Conservation (phyloP, 108 stramenopile species). For the Aurantiochytrium sp. region DNA sequence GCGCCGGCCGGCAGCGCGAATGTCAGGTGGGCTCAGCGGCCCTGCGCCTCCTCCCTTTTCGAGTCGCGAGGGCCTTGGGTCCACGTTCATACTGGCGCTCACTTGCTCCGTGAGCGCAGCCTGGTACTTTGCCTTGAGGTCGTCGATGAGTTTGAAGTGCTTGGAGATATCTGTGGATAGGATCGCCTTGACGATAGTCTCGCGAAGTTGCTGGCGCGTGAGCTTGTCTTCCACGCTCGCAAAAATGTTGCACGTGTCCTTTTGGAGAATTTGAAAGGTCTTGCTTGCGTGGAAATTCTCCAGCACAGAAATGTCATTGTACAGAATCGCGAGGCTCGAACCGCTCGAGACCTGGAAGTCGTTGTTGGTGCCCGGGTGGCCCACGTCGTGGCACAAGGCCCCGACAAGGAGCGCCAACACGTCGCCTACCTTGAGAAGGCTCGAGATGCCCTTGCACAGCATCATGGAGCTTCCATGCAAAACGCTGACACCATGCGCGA, state of each 20-base stretch:
- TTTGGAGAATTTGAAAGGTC: slow-evolving; percentile 43
- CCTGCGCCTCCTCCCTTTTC: too few relatives aligned
- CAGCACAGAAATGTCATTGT: slow-evolving; percentile 54
- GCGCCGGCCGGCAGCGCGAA: slow-evolving; percentile 25
- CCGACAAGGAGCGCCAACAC: slow-evolving; percentile 47
- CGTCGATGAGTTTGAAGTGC: slow-evolving; percentile 46
- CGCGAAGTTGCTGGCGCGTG: slow-evolving; percentile 22
- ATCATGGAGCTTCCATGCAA: background rate
- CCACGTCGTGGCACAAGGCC: slow-evolving; percentile 56
- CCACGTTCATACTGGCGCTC: background rate
- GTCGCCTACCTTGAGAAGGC: slow-evolving; percentile 33
- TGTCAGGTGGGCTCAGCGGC: too few relatives aligned
- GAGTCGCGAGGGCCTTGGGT: background rate
- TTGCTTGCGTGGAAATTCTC: slow-evolving; percentile 57
- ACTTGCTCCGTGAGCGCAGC: background rate
- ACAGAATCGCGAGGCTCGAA: slow-evolving; percentile 44
- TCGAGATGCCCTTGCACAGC: background rate
- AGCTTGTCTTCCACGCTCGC: background rate
- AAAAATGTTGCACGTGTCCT: slow-evolving; percentile 44
- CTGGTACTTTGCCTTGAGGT: slow-evolving; percentile 41
- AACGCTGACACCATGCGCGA: background rate
- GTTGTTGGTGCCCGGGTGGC: slow-evolving; percentile 56
- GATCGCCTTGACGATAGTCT: slow-evolving; percentile 47
- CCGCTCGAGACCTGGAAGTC: slow-evolving; percentile 47
- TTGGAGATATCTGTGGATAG: slow-evolving; percentile 52